Conservation (phyloP, 257 asterid species). For the Cynanchum wilfordii region DNA sequence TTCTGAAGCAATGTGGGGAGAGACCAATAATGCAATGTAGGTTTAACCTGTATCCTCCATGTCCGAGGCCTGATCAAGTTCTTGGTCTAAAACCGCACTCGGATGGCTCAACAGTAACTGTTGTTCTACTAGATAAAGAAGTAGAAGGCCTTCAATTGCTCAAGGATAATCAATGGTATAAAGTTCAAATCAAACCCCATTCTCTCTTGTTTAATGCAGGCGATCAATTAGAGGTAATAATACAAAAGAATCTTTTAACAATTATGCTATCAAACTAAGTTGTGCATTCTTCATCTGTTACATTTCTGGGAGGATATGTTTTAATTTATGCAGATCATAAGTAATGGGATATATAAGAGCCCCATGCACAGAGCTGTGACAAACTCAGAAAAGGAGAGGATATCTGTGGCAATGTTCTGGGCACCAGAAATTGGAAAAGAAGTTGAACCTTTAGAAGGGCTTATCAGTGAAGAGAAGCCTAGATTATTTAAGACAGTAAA, state of each 20-base stretch:
- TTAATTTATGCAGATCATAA: constrained; percentile 34
- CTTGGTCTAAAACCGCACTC: constrained; percentile 68
- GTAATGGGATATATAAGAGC: constrained; percentile 53
- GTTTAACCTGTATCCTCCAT: constrained; percentile 66
- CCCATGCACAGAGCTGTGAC: constrained; percentile 45
- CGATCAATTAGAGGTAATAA: constrained; percentile 68
- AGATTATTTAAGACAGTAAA: constrained; percentile 29
- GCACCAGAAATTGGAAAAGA: constrained; percentile 27
- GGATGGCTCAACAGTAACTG: constrained; percentile 54
- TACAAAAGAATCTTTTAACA: too few species aligned
- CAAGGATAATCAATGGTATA: constrained; percentile 49
- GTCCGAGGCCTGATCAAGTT: constrained; percentile 55
- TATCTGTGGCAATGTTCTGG: constrained; percentile 34
- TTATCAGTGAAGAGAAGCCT: constrained; percentile 31
- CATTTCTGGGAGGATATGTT: not conserved
- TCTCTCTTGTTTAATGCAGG: constrained; percentile 54
- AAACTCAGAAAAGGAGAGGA: constrained; percentile 35
- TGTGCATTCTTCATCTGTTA: constrained; percentile 16
- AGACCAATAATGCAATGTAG: constrained; percentile 30
- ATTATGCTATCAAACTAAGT: too few species aligned
- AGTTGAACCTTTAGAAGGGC: constrained; percentile 33
- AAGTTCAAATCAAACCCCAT: constrained; percentile 41
- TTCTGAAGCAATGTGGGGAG: constrained; percentile 44
- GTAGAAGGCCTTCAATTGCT: constrained; percentile 66
- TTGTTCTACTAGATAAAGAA: constrained; percentile 52